Evolutionary conservation across 768 basidiomycete species (phyloP).

Genomic region (Collybia sordida): DNA sequence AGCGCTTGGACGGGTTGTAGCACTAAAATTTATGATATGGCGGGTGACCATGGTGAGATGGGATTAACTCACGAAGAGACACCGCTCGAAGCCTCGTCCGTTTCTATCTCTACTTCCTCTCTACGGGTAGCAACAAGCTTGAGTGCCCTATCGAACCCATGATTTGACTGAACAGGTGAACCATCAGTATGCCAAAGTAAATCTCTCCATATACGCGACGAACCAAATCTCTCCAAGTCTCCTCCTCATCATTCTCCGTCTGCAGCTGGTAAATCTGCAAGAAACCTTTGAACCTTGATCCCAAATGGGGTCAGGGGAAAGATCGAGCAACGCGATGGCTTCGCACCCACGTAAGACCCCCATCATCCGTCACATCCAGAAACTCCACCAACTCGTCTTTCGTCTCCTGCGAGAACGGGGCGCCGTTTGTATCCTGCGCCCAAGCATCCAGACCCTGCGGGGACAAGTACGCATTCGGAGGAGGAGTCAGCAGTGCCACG

Average conservation of each 20-base stretch:
- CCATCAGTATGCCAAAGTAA: background rate
- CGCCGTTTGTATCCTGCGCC: constrained; percentile 82
- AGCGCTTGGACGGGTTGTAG: too few relatives aligned
- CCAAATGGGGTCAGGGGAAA: background rate
- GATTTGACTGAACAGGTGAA: constrained; percentile 49
- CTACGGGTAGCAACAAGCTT: constrained; percentile 54
- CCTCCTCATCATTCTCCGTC: constrained; percentile 79
- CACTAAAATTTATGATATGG: too few relatives aligned
- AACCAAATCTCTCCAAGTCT: constrained; percentile 83
- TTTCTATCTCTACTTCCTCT: constrained; percentile 42
- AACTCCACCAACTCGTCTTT: constrained; percentile 78
- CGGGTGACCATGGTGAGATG: too few relatives aligned
- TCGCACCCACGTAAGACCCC: constrained; percentile 64
- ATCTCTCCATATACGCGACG: constrained; percentile 20
- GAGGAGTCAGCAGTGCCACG: constrained; percentile 41
- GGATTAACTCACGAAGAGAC: constrained; percentile 3
- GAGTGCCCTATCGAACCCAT: constrained; percentile 73
- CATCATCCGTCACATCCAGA: constrained; percentile 72
- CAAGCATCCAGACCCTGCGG: constrained; percentile 67
- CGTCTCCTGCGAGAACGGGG: constrained; percentile 71
- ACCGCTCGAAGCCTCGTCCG: constrained; percentile 1
- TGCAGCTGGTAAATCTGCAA: constrained; percentile 84
- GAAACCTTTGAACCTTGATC: constrained; percentile 70
- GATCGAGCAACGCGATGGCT: background rate
- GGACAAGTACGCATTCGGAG: constrained; percentile 57